A percentile compares a stretch with the other conserved stretches of the same genome.
phyloP scores from a whole-genome alignment of 768 basidiomycete genomes.

The Leccinellum albellum region DNA sequence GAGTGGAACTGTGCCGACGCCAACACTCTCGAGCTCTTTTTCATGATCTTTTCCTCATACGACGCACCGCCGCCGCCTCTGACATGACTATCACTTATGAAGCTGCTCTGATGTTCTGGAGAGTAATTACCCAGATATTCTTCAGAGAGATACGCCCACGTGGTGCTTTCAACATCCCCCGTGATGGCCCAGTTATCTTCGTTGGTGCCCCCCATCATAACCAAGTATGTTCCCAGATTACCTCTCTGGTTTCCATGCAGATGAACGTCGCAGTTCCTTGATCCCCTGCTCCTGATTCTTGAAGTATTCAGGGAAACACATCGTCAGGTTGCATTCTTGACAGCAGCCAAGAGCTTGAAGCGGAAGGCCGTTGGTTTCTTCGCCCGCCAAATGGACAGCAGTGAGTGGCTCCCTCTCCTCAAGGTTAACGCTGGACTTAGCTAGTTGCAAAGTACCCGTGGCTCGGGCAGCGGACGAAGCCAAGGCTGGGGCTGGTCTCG shows the following conservation, averaged over 20 bases:
- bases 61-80: neutral
- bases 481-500: slow-evolving; percentile 65
- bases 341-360: slow-evolving; percentile 87
- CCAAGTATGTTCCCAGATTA: slow-evolving; percentile 49
- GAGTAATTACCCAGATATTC: slow-evolving; percentile 85
- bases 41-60: slow-evolving; percentile 11
- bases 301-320: slow-evolving; percentile 84
- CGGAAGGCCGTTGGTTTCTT: slow-evolving; percentile 77
- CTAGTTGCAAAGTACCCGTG: slow-evolving; percentile 69
- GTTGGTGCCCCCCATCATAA: slow-evolving; percentile 92
- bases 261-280: slow-evolving; percentile 67
- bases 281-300: slow-evolving; percentile 78
- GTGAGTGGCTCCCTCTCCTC: slow-evolving; percentile 41
- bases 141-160: slow-evolving; percentile 93
- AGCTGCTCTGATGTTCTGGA: slow-evolving; percentile 79
- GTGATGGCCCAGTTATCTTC: slow-evolving; percentile 87
- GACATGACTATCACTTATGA: slow-evolving; percentile 50
- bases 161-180: slow-evolving; percentile 92
- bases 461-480: slow-evolving; percentile 87
- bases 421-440: slow-evolving; percentile 6
- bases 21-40: neutral
- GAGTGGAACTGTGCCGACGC: neutral
- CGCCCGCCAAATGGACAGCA: slow-evolving; percentile 80
- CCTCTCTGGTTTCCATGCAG: slow-evolving; percentile 8
- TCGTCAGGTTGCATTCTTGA: slow-evolving; percentile 79